A percentile compares a stretch with the other conserved stretches of the same genome.
These are phyloP conservation scores for Trichocladium uniseriatum DNA, from an alignment of 495 filamentous ascomycete genomes.

Conservation along the genomic window DNA sequence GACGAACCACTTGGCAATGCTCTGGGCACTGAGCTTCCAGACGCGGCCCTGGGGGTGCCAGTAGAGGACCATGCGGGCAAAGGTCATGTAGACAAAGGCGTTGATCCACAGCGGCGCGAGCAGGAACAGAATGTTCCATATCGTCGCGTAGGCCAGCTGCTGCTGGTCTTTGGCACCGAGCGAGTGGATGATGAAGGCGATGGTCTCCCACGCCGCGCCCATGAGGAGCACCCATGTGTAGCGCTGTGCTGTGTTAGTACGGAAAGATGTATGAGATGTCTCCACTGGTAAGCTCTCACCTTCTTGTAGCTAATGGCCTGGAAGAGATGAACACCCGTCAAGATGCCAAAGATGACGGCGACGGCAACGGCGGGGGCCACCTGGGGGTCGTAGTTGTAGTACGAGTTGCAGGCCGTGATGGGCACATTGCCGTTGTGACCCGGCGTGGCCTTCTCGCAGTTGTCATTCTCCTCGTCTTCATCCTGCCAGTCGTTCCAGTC, in stretches of 20 bases:
- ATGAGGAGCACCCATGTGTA: conserved; percentile 34
- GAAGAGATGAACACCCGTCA: conserved; percentile 29
- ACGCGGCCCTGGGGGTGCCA: conserved; percentile 43
- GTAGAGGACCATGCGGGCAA: conserved; percentile 53
- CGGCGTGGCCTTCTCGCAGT: conserved; percentile 26
- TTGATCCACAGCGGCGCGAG: conserved; percentile 50
- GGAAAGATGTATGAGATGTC: too few relatives aligned
- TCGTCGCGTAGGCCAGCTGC: conserved; percentile 15
- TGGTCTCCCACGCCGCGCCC: conserved; percentile 32
- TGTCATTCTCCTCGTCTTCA: neutral
- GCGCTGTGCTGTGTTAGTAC: too few relatives aligned
- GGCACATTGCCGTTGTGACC: conserved; percentile 37
- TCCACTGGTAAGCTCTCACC: too few relatives aligned
- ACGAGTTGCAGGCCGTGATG: conserved; percentile 30
- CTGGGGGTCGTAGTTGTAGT: conserved; percentile 34
- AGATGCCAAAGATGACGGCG: conserved; percentile 32
- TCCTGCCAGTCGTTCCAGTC: neutral
- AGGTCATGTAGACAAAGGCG: conserved; percentile 60
- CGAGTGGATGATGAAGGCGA: conserved; percentile 29
- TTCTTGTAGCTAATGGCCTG: conserved; percentile 34
- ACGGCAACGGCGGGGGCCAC: conserved; percentile 24
- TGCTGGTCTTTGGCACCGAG: conserved; percentile 34
- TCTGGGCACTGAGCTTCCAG: conserved; percentile 39
- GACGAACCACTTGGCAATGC: conserved; percentile 50
- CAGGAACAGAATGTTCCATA: conserved; percentile 32